Percentiles rank a stretch among this genome's conserved stretches.
Evolutionary conservation across 1,284 basidiomycete genomes (phyloP).

Genomic region (Ceratobasidium sp.): DNA sequence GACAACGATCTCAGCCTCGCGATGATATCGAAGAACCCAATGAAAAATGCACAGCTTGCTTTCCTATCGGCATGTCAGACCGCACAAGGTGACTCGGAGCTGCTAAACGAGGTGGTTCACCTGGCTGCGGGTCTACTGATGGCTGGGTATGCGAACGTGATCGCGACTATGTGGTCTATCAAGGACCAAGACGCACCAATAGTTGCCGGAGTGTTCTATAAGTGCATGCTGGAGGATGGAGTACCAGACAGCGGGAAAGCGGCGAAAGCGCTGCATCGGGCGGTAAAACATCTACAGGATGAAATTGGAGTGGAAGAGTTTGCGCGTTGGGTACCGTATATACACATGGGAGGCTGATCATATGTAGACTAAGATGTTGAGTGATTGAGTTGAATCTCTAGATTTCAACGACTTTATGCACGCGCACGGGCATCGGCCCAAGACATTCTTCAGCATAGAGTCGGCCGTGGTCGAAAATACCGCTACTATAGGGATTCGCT

Average conservation of each 20-base stretch:
- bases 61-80: slow-evolving; percentile 13
- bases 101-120: not conserved
- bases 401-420: no score
- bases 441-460: no score
- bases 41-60: slow-evolving; percentile 6
- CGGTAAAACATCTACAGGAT: not conserved
- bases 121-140: slow-evolving; percentile 4
- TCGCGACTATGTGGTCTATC: slow-evolving; percentile 40
- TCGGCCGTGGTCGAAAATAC: no score
- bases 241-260: not conserved
- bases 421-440: no score
- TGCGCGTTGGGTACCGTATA: slow-evolving; percentile 6
- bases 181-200: not conserved
- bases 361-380: no score
- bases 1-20: not conserved
- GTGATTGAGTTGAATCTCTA: no score
- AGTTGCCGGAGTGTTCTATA: no score
- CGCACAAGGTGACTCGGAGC: not conserved
- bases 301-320: not conserved
- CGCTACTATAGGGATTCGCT: no score
- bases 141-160: not conserved
- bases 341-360: not conserved
- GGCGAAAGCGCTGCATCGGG: not conserved
- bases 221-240: not conserved
- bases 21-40: not conserved